A percentile compares a stretch with the other conserved stretches of the same genome.
These are phyloP conservation scores for Tardiomyces depauwii DNA, from an alignment of 1,139 yeast species.

Conservation along the genomic window DNA sequence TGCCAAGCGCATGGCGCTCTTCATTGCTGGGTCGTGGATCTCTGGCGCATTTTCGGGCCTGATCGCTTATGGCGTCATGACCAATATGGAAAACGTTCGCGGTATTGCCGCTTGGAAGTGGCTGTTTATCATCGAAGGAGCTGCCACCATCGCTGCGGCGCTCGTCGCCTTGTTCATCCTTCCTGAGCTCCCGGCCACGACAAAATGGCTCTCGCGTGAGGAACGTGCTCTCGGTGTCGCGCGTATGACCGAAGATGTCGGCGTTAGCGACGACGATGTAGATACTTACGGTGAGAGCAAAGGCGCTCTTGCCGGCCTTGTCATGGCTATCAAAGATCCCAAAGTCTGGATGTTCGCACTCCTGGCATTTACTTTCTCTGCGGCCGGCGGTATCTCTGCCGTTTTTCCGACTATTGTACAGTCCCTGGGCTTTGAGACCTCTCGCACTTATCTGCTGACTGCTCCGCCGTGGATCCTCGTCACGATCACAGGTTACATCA, in stretches of 20 bases:
- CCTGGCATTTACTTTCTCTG: background rate
- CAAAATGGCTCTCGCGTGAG: slow-evolving; percentile 20
- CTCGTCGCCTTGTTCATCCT: slow-evolving; percentile 19
- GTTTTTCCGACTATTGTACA: slow-evolving; percentile 37
- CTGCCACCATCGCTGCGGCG: slow-evolving; percentile 20
- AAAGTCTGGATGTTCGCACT: slow-evolving; percentile 27
- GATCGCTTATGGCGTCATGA: slow-evolving; percentile 28
- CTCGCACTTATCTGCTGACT: slow-evolving; percentile 34
- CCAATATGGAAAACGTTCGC: slow-evolving; percentile 16
- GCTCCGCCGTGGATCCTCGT: slow-evolving; percentile 53
- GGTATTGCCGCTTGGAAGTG: slow-evolving; percentile 29
- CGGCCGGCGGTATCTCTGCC: slow-evolving; percentile 31
- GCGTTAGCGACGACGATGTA: slow-evolving; percentile 16
- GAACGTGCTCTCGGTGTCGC: slow-evolving; percentile 13
- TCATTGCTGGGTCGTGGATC: slow-evolving; percentile 34
- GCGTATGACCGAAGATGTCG: slow-evolving; percentile 13
- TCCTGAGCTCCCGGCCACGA: slow-evolving; percentile 37
- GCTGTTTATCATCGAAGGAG: slow-evolving; percentile 30
- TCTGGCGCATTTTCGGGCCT: slow-evolving; percentile 27
- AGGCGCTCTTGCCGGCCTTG: background rate
- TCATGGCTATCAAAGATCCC: slow-evolving; percentile 10
- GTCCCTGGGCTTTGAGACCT: slow-evolving; percentile 36
- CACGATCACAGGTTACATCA: slow-evolving; percentile 40
- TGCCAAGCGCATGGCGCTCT: slow-evolving; percentile 42
- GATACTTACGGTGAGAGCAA: slow-evolving; percentile 4